Base-by-base conservation (phyloP, 495 filamentous ascomycete species). In the Penicillium riverlandense region DNA sequence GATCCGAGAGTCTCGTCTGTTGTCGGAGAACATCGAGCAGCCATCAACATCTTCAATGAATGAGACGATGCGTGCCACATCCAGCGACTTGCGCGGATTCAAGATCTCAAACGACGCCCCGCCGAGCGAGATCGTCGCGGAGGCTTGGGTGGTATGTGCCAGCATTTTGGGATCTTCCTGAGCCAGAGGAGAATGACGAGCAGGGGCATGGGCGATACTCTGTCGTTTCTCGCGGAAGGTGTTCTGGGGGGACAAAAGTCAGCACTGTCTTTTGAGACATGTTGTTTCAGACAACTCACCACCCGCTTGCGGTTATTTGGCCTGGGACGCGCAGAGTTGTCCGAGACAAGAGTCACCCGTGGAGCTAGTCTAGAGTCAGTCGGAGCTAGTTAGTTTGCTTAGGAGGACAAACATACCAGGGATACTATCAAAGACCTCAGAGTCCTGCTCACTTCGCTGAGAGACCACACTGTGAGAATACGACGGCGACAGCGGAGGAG, bases 51-150 rank as follows among this genome's bases (percentile, higher is more conserved):
- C 68, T 40, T 71, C 68, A 16, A 70, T 65, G 40, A 59, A 70
- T 4, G 69, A 70, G 27, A 69, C 65, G 31, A 72, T 69, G 10
- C 65, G 59, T 4, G 65, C 54, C 10, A 66, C 47, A 43, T 66
- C 57, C 11, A 70, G 49, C 7, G 69, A 72, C 41, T 63, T 62
- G 40, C 63, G 65, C 16, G 70, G 70, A 29, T 73, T 73, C 12
- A 73, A 37, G 29, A 73, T 73, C 36, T 73, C 67, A 39, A 73
- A 73, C 15, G 58, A 61, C n/a, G 67, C 53, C 11, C 70, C 70
- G 22, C 67, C 57, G 47, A 68, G 61, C 27, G 61, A 57, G 45
- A 73, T 45, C 45, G 64, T 71, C 34, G 61, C 45, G 10, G 53
- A 54, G 37, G 58, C 45, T 47, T 48, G 49, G 22, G 57, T 52